Percentiles rank a stretch among this genome's conserved stretches.
These are phyloP conservation scores for Lentinula raphanica DNA, from an alignment of 768 basidiomycete genomes.

Conservation along the genomic window DNA sequence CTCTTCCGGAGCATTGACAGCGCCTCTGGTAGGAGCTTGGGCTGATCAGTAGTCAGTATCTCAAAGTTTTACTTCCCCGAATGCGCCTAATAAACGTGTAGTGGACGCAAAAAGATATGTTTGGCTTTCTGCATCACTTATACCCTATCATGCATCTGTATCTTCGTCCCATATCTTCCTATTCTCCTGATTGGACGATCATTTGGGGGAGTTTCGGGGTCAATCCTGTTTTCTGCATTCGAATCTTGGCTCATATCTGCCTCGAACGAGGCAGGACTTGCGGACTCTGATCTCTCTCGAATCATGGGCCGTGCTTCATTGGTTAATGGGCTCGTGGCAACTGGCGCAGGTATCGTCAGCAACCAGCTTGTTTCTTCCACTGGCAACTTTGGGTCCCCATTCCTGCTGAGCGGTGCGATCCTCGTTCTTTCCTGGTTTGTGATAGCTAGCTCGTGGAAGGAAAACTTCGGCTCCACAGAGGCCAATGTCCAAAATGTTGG, in stretches of 20 bases:
- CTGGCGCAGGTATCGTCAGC: conserved; percentile 58
- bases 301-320: conserved; percentile 74
- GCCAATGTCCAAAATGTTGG: conserved; percentile 24
- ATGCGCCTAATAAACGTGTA: conserved; percentile 16
- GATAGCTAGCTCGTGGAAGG: conserved; percentile 56
- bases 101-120: conserved; percentile 65
- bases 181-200: conserved; percentile 59
- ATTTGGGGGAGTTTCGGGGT: conserved; percentile 67
- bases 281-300: conserved; percentile 53
- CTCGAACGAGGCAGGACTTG: conserved; percentile 43
- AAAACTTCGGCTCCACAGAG: conserved; percentile 58
- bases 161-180: conserved; percentile 51
- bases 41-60: conserved; percentile 65
- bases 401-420: conserved; percentile 55
- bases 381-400: conserved; percentile 55
- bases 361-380: conserved; percentile 57
- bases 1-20: conserved; percentile 60
- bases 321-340: conserved; percentile 69
- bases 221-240: conserved; percentile 71
- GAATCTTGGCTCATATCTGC: conserved; percentile 76
- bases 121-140: conserved; percentile 71
- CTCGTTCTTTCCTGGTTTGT: conserved; percentile 51
- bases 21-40: conserved; percentile 72
- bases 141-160: conserved; percentile 51
- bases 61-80: background rate